Base-by-base conservation (phyloP, 148 eudicot genomes). In the Spergularia bocconei region DNA sequence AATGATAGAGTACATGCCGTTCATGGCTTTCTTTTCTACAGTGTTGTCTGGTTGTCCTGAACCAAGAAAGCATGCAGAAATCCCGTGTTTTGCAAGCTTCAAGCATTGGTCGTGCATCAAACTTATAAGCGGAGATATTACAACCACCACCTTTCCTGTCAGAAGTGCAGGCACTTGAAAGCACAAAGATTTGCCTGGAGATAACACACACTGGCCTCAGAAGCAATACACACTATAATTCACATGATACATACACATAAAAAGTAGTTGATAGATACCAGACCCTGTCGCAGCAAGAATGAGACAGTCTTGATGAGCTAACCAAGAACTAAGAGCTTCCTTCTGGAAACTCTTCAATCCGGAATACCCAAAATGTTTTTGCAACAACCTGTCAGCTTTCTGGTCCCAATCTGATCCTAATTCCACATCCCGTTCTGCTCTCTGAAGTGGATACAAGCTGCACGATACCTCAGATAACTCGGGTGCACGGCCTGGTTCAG, bases 81-180 rank as follows among this genome's bases (percentile, higher is more conserved):
- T 86, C 4, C 98, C 98, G 83, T 90, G 94, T 75, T 90, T 85
- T 73, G 87, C 89, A 16, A 93, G 89, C 84, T 90, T 91, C 77
- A 93, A 86, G 84, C 98, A 93, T 74, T 93, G 98, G 79, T 93
- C 98, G 80, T 93, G 95, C 98, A 93, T 93, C 84, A 93, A 88
- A 82, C 98, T 93, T 81, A 93, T 93, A 81, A 93, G 82, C 33
- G 98, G 98, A 75, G 98, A 93, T 70, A 93, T 86, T 52, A 91
- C 97, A 19, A 93, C 90, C 73, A 91, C 98, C 75, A 93, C 94
- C 80, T 91, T 91, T 68, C 97, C 93, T 10, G 98, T 89, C 77
- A 93, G 78, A 67, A 93, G 79, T 60, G 98, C 97, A 63, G 98
- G 98, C 78, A 93, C 60, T 84, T 93, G 98, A 66, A 93, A 93